A percentile compares a stretch with the other conserved stretches of the same genome.
phyloP scores from a whole-genome alignment of 2,329 filamentous ascomycete genomes.

The Aphanocladium album region DNA sequence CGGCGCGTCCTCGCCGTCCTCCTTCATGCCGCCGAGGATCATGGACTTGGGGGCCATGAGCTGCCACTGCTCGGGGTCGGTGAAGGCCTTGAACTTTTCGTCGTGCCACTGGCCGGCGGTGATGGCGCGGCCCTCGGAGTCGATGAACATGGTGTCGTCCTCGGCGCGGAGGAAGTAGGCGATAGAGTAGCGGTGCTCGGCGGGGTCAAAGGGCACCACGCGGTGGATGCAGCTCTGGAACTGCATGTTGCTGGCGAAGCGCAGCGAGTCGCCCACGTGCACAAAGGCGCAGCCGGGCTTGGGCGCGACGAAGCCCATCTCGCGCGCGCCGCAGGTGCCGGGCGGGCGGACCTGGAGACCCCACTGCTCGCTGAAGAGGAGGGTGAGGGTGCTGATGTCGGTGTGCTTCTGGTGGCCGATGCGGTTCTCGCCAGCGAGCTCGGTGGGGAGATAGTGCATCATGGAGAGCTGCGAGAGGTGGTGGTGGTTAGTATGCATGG shows the following conservation, averaged over 20 bases:
- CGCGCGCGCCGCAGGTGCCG: constrained; percentile 31
- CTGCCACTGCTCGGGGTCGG: constrained; percentile 38
- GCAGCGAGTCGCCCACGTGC: constrained; percentile 55
- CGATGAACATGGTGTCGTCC: constrained; percentile 51
- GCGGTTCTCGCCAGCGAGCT: constrained; percentile 35
- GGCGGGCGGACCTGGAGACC: constrained; percentile 53
- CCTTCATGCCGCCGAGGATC: constrained; percentile 47
- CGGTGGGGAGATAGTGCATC: constrained; percentile 49
- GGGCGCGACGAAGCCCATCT: constrained; percentile 51
- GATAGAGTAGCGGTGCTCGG: constrained; percentile 53
- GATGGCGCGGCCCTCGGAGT: constrained; percentile 48
- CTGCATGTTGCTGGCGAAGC: constrained; percentile 48
- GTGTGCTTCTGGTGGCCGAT: constrained; percentile 54
- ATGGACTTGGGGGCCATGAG: constrained; percentile 43
- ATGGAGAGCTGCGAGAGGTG: constrained; percentile 34
- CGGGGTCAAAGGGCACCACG: constrained; percentile 47
- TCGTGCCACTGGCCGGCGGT: constrained; percentile 51
- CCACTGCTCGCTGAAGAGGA: constrained; percentile 53
- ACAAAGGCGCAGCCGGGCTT: constrained; percentile 48
- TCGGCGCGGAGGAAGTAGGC: constrained; percentile 55
- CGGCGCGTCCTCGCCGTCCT: constrained; percentile 27
- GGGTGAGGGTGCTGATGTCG: constrained; percentile 50
- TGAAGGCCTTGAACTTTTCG: constrained; percentile 50
- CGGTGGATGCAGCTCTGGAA: constrained; percentile 55
- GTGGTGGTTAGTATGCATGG: neutral